phyloP scores from a whole-genome alignment of 345 rosid species.

The Camelina laxa region DNA sequence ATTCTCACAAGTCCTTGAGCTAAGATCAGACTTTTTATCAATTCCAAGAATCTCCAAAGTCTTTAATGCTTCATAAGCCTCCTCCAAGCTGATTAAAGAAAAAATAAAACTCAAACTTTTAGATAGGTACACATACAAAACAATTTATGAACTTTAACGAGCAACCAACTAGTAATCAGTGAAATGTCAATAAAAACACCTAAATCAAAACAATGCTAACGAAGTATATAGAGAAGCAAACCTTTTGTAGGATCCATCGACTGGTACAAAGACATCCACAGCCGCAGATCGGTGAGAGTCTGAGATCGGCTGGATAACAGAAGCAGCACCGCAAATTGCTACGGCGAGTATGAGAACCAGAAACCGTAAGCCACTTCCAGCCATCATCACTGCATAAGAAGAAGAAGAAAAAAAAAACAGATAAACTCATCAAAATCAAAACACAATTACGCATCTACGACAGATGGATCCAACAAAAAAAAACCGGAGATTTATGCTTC shows the following conservation, averaged over 20 bases:
- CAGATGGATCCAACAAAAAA: neutral
- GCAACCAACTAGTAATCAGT: conserved; percentile 1
- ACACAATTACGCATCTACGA: conserved; percentile 32
- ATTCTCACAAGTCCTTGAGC: conserved; percentile 53
- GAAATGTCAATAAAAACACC: neutral
- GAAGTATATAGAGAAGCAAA: conserved; percentile 22
- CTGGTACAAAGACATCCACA: conserved; percentile 62
- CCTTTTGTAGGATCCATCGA: conserved; percentile 77
- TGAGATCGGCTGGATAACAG: conserved; percentile 77
- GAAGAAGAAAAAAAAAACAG: neutral
- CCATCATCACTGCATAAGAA: conserved; percentile 62
- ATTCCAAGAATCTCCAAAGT: conserved; percentile 79
- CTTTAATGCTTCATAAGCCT: conserved; percentile 78
- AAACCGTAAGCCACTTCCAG: conserved; percentile 50
- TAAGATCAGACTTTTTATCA: conserved; percentile 57
- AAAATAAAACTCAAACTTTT: neutral
- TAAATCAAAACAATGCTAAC: neutral
- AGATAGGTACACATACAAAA: neutral
- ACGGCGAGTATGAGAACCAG: conserved; percentile 49
- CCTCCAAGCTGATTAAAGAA: conserved; percentile 61
- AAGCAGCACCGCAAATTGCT: conserved; percentile 62
- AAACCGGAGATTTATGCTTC: neutral
- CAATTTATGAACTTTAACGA: conserved; percentile 11
- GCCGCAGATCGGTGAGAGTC: conserved; percentile 96
- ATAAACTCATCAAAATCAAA: neutral